These are phyloP conservation scores for Bonia amplexicaulis DNA, from an alignment of 176 grass and related monocot genomes.

Conservation along the genomic window DNA sequence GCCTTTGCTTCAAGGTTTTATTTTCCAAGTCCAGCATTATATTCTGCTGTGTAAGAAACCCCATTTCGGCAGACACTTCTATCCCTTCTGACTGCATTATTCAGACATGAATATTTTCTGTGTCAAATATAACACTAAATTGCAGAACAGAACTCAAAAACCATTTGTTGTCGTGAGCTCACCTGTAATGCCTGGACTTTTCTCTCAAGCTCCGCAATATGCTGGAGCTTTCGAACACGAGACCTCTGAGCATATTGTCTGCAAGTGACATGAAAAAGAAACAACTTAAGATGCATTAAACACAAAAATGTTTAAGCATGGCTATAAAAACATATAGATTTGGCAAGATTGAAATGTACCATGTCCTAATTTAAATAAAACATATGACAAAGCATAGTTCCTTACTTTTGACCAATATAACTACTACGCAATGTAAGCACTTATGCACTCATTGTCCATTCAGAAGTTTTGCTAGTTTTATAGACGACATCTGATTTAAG, in stretches of 20 bases:
- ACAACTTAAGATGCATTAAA: background rate
- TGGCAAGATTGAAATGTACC: constrained; percentile 2
- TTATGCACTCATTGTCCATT: background rate
- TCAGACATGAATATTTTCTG: constrained; percentile 14
- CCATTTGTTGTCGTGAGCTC: constrained; percentile 5
- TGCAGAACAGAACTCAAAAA: background rate
- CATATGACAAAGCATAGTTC: background rate
- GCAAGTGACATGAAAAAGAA: background rate
- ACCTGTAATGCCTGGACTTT: constrained; percentile 86
- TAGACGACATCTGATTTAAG: background rate
- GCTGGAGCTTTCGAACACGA: constrained; percentile 90
- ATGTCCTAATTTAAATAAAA: constrained; percentile 12
- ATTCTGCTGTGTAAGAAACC: constrained; percentile 88
- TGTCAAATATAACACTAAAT: constrained; percentile 1
- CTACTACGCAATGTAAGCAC: background rate
- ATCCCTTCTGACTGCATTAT: constrained; percentile 65
- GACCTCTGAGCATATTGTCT: constrained; percentile 98
- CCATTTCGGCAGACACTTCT: constrained; percentile 86
- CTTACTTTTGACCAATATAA: background rate
- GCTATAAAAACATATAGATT: background rate
- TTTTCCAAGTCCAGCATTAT: constrained; percentile 96
- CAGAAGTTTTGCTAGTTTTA: background rate
- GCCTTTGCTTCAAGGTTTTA: constrained; percentile 82
- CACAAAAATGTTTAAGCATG: background rate
- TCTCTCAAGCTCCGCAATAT: constrained; percentile 95